phyloP scores from a whole-genome alignment of 2,329 filamentous ascomycete genomes.

The Aureobasidium sp. region DNA sequence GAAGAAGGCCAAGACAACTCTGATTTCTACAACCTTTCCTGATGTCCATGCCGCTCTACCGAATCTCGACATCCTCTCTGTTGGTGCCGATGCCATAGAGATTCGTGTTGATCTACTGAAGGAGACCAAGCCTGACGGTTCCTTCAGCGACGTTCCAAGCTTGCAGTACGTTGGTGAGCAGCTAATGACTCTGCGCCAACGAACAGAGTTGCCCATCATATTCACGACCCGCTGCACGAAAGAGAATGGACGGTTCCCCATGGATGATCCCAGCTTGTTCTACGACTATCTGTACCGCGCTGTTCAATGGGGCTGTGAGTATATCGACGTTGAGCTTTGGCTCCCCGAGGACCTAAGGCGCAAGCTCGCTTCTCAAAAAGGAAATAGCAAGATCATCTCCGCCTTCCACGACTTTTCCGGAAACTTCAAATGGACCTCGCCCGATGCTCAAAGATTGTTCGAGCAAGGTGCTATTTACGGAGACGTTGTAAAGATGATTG shows the following conservation, averaged over 20 bases:
- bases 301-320: constrained; percentile 83
- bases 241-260: constrained; percentile 77
- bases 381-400: constrained; percentile 80
- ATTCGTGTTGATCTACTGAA: constrained; percentile 73
- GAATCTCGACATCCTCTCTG: constrained; percentile 78
- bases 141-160: constrained; percentile 60
- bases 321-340: constrained; percentile 84
- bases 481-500: constrained; percentile 87
- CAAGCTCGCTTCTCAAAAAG: constrained; percentile 58
- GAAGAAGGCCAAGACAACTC: constrained; percentile 69
- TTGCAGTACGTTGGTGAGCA: constrained; percentile 79
- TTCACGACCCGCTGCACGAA: constrained; percentile 75
- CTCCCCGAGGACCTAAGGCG: constrained; percentile 66
- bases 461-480: constrained; percentile 62
- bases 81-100: constrained; percentile 78
- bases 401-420: constrained; percentile 85
- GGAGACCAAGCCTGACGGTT: constrained; percentile 57
- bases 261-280: constrained; percentile 66
- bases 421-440: constrained; percentile 71
- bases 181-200: constrained; percentile 72
- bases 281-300: constrained; percentile 74
- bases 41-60: constrained; percentile 75
- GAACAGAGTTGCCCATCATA: constrained; percentile 81
- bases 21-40: constrained; percentile 82
- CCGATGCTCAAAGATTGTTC: constrained; percentile 63